Percentiles rank a stretch among this genome's conserved stretches.
These are phyloP conservation scores for Sporothrix mexicana DNA, from an alignment of 2,329 filamentous ascomycete genomes.

Conservation along the genomic window DNA sequence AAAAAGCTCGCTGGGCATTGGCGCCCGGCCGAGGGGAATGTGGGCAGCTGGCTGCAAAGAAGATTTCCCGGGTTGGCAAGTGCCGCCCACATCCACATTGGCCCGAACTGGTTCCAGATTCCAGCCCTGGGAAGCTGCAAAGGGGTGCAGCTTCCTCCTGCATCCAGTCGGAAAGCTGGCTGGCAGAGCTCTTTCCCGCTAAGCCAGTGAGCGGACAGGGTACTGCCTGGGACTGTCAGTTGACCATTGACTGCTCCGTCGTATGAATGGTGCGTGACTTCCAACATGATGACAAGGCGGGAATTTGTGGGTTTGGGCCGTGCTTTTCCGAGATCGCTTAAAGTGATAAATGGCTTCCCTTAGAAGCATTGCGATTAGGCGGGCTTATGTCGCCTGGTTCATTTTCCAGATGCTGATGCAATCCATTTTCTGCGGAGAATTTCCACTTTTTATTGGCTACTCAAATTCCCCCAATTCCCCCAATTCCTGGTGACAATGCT, in stretches of 20 bases:
- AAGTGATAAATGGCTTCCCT: not conserved
- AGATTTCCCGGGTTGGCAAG: conserved; percentile 40
- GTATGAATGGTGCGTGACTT: conserved; percentile 4
- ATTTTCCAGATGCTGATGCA: conserved; percentile 9
- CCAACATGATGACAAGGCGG: conserved; percentile 4
- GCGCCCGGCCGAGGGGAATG: conserved; percentile 42
- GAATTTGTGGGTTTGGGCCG: conserved; percentile 24
- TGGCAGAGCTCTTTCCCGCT: not conserved
- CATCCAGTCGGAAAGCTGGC: conserved; percentile 11
- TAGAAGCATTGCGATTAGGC: conserved; percentile 11
- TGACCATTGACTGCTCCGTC: not conserved
- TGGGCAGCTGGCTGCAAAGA: conserved; percentile 37
- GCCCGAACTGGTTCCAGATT: conserved; percentile 23
- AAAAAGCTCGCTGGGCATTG: conserved; percentile 28
- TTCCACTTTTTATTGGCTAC: conserved; percentile 11
- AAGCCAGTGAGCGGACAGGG: not conserved
- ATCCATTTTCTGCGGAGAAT: not conserved
- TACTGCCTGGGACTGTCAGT: not conserved
- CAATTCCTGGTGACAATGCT: not conserved
- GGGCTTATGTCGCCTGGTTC: not conserved
- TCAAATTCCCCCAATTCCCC: not conserved
- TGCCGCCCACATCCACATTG: conserved; percentile 23
- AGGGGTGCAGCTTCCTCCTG: conserved; percentile 8
- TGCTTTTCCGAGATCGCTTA: conserved; percentile 32
- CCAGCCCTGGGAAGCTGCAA: not conserved